phyloP scores from a whole-genome alignment of 164 flowering plant species.

The Hamamelis virginiana region DNA sequence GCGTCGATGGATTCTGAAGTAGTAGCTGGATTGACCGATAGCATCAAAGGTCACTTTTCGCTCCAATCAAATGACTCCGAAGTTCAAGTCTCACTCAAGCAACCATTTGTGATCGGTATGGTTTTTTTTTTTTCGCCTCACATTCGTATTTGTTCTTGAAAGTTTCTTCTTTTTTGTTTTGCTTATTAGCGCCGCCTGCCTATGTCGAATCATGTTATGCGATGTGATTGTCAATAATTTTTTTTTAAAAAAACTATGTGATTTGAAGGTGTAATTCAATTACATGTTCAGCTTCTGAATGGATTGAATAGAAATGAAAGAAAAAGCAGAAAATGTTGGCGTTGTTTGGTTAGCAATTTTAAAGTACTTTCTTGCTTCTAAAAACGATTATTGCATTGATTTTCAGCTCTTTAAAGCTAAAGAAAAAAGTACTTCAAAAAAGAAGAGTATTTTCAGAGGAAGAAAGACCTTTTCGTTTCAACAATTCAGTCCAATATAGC shows the following conservation, averaged over 20 bases:
- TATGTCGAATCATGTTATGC: background rate
- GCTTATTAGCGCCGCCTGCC: too few relatives aligned
- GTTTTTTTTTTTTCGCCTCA: background rate
- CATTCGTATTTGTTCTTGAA: background rate
- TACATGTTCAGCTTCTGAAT: background rate
- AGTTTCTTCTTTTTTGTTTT: too few relatives aligned
- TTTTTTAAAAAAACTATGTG: background rate
- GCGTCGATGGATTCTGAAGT: constrained; percentile 27
- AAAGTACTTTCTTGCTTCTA: too few relatives aligned
- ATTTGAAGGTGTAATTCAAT: background rate
- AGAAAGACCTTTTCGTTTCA: background rate
- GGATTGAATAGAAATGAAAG: too few relatives aligned
- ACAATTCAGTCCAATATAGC: too few relatives aligned
- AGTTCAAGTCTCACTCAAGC: constrained; percentile 24
- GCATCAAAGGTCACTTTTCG: constrained; percentile 17
- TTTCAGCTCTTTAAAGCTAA: too few relatives aligned
- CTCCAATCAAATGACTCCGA: constrained; percentile 10
- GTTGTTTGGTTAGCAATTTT: too few relatives aligned
- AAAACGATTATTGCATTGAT: too few relatives aligned
- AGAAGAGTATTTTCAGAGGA: background rate
- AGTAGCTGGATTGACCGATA: constrained; percentile 16
- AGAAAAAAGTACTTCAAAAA: too few relatives aligned
- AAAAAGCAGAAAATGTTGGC: too few relatives aligned
- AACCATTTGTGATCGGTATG: constrained; percentile 60
- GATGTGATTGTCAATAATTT: background rate